Evolutionary conservation across 192 early-diverging fungal species (phyloP).

Genomic region (Blastocladiella britannica): DNA sequence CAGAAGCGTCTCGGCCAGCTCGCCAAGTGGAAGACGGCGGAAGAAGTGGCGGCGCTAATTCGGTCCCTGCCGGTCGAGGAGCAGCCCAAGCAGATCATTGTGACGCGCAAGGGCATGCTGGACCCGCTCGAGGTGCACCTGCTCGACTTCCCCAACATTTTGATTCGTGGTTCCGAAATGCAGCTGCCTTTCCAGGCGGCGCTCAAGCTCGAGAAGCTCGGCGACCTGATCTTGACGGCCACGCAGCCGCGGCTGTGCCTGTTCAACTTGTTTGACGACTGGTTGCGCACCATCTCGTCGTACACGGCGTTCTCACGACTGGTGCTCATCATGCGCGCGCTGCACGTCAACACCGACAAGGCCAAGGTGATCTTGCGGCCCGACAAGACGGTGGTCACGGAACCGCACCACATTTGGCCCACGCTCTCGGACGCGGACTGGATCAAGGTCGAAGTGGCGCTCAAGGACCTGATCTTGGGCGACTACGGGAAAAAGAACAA

Average conservation of each 20-base stretch:
- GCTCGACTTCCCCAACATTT: slow-evolving; percentile 97
- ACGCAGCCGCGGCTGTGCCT: slow-evolving; percentile 93
- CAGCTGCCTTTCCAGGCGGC: slow-evolving; percentile 96
- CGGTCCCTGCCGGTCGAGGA: slow-evolving; percentile 96
- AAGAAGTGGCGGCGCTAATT: slow-evolving; percentile 98
- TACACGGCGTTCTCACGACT: slow-evolving; percentile 97
- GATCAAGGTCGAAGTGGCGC: slow-evolving; percentile 78
- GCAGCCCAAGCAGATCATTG: slow-evolving; percentile 98
- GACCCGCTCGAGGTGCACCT: slow-evolving; percentile 89
- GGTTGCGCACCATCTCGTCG: slow-evolving; percentile 80
- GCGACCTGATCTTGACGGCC: slow-evolving; percentile 91
- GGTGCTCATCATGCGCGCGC: slow-evolving; percentile 81
- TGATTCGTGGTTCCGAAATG: slow-evolving; percentile 92
- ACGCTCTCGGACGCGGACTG: slow-evolving; percentile 90
- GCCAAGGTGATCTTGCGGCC: slow-evolving; percentile 90
- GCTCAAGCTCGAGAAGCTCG: slow-evolving; percentile 96
- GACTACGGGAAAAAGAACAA: slow-evolving; percentile 99
- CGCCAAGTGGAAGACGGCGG: slow-evolving; percentile 99
- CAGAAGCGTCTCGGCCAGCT: slow-evolving; percentile 98
- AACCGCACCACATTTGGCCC: slow-evolving; percentile 96
- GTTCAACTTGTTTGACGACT: slow-evolving; percentile 87
- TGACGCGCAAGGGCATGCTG: slow-evolving; percentile 97
- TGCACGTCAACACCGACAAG: slow-evolving; percentile 96
- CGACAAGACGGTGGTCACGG: slow-evolving; percentile 77
- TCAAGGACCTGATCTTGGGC: slow-evolving; percentile 92